Base-by-base conservation (phyloP, 805 yeast species). In the Saturnispora ahearnii region DNA sequence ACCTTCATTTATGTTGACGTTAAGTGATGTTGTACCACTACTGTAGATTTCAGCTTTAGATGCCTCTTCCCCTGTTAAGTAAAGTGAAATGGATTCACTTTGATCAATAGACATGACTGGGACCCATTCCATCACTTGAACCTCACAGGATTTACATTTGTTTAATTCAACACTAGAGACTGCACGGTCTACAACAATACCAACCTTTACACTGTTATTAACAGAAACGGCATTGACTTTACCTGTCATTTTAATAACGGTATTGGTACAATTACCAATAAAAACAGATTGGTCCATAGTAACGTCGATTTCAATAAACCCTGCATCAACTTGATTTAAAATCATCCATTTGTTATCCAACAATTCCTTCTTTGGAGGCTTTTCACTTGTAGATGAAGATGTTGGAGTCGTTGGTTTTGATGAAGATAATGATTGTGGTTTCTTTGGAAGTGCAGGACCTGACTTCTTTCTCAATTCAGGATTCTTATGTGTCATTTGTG, bases 401-500 rank as follows among this genome's bases (percentile, higher is more conserved):
- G 29, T 15, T 30, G 48, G 13, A 7, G 44, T 4, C 8, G 41
- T 51, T 54, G 48, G 47, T 33, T 56, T 58, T 32, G 63, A 49
- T 12, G 53, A 50, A 4, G 79, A 73, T 54, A 88, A 70, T 36
- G 77, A 73, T 7, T 77, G 66, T 45, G 96, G 96, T 62, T 88
- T 88, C 73, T 83, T 86, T 52, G 96, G 95, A 41, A 87, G 87
- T 28, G 77, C 74, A 37, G 96, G 96, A 3, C 76, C 66, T 2
- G 81, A 73, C 4, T 78, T 66, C 10, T 71, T 75, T 60, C 96
- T 84, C 58, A 90, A 72, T 44, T 73, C 81, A 2, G 96, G 96
- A 66, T 89, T 87, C 69, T 88, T 89, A 68, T 88, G 96, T 22
- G 96, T 88, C 89, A 87, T 87, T 68, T 89, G 87, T 8, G 95